A percentile compares a stretch with the other conserved stretches of the same genome.
phyloP scores from a whole-genome alignment of 1,284 basidiomycete species.

The Pascua guehoae region DNA sequence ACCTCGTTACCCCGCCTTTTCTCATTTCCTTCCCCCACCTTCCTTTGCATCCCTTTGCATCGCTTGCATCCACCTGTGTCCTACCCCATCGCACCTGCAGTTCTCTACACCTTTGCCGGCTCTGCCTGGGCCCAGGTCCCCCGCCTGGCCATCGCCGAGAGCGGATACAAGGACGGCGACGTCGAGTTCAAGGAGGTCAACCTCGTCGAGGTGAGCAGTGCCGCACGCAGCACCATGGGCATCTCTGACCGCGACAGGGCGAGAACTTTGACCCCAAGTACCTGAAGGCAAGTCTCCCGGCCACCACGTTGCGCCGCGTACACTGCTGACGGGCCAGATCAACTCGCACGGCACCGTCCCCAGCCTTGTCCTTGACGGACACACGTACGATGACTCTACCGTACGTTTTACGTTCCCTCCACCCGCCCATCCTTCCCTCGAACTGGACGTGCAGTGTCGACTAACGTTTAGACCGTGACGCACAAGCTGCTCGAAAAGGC shows the following conservation, averaged over 20 bases:
- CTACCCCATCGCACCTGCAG: not conserved
- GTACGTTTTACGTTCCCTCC: not conserved
- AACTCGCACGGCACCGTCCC: conserved; percentile 60
- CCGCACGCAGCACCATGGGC: not conserved
- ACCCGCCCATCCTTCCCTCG: not conserved
- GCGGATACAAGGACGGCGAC: conserved; percentile 31
- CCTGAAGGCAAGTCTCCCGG: conserved; percentile 42
- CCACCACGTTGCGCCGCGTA: not conserved
- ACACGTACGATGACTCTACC: conserved; percentile 2
- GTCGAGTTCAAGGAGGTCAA: conserved; percentile 32
- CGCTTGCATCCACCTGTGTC: no score
- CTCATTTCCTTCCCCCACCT: no score
- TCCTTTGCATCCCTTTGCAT: no score
- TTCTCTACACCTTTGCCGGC: conserved; percentile 39
- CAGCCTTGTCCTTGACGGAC: conserved; percentile 51
- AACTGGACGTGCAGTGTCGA: not conserved
- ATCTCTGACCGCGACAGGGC: conserved; percentile 45
- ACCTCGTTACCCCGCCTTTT: no score
- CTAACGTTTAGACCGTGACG: conserved; percentile 49
- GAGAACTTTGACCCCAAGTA: conserved; percentile 63
- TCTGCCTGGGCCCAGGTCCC: conserved; percentile 44
- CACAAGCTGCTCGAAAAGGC: conserved; percentile 55
- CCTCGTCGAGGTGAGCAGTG: conserved; percentile 33
- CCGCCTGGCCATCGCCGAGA: conserved; percentile 40
- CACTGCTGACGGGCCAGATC: conserved; percentile 25